Evolutionary conservation across 2,329 filamentous ascomycete genomes (phyloP).

Genomic region (Calycina herbarum): DNA sequence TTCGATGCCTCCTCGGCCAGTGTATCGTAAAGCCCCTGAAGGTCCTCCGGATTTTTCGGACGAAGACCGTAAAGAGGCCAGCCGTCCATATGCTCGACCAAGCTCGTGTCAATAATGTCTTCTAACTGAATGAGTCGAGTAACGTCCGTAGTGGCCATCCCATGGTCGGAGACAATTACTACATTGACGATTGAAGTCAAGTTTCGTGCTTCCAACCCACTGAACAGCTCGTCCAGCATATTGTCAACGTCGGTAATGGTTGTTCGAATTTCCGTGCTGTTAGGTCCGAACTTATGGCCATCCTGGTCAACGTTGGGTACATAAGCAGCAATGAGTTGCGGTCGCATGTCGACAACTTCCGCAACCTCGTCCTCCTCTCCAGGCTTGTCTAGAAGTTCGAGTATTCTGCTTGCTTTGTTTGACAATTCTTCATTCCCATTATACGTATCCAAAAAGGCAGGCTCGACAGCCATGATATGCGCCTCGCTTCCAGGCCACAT

Average conservation of each 20-base stretch:
- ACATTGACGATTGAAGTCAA: conserved; percentile 89
- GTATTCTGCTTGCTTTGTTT: conserved; percentile 74
- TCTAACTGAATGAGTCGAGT: conserved; percentile 84
- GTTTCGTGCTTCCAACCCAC: conserved; percentile 76
- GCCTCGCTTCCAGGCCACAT: conserved; percentile 99
- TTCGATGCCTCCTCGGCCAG: conserved; percentile 56
- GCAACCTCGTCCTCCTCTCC: conserved; percentile 61
- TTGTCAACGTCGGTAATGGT: conserved; percentile 79
- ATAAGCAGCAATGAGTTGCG: conserved; percentile 91
- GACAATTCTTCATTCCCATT: conserved; percentile 74
- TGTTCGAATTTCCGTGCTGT: conserved; percentile 83
- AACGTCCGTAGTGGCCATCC: conserved; percentile 91
- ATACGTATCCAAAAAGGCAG: conserved; percentile 80
- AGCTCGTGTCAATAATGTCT: conserved; percentile 74
- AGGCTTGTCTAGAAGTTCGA: conserved; percentile 82
- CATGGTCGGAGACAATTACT: conserved; percentile 95
- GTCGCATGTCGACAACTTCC: conserved; percentile 58
- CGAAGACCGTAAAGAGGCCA: conserved; percentile 92
- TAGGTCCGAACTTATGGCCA: conserved; percentile 87
- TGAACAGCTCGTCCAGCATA: conserved; percentile 77
- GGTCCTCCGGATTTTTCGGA: conserved; percentile 67
- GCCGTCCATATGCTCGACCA: conserved; percentile 84
- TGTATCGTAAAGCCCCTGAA: conserved; percentile 66
- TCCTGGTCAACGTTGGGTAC: conserved; percentile 88
- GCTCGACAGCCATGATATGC: conserved; percentile 71